Base-by-base conservation (phyloP, 495 filamentous ascomycete species). In the Penicillium cosmopolitanum region DNA sequence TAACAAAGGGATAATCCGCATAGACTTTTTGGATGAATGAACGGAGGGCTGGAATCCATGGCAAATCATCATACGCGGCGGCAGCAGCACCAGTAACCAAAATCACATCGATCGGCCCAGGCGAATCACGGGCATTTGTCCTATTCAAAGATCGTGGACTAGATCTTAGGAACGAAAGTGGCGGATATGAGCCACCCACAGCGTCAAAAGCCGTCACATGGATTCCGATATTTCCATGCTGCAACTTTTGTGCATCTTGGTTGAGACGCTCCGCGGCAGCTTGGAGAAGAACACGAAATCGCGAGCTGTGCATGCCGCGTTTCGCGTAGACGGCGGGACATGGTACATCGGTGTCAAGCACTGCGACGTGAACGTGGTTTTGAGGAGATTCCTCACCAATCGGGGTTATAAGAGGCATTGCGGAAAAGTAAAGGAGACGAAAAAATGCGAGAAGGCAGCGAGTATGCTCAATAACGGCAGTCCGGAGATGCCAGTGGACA, bases 271-370 rank as follows among this genome's bases (percentile, higher is more conserved):
- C 18, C 28, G 65, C 67, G 2, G 69, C 67, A 16, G 65, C 57
- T 50, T 64, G 60, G 1, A 72, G 63, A n/a, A 72, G 58, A 5
- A 23, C 36, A 4, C 65, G 61, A 36, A 70, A 72, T 28, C 66
- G 69, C 21, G 69, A 64, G 38, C 69, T 72, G 55, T 70, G 70
- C 23, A 72, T 43, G 36, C 69, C 69, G n/a, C 65, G 65, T 16
- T 60, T 50, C 16, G 57, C 57, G 42, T 70, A 72, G 8, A 68
- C 60, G 10, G 56, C 23, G 15, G 42, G 46, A 13, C 58, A 61
- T 10, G 58, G 58, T 28, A 61, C 38, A n/a, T 61, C 58, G 31
- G 58, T 56, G 46, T 48, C 46, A 9, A 48, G 46, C 8, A 48
- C 46, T 23, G 46, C 46, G 46, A 48, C 8, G 21, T 48, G 46